Evolutionary conservation across 2,329 filamentous ascomycete genomes (phyloP).

Genomic region (Penicillium capsulatum): DNA sequence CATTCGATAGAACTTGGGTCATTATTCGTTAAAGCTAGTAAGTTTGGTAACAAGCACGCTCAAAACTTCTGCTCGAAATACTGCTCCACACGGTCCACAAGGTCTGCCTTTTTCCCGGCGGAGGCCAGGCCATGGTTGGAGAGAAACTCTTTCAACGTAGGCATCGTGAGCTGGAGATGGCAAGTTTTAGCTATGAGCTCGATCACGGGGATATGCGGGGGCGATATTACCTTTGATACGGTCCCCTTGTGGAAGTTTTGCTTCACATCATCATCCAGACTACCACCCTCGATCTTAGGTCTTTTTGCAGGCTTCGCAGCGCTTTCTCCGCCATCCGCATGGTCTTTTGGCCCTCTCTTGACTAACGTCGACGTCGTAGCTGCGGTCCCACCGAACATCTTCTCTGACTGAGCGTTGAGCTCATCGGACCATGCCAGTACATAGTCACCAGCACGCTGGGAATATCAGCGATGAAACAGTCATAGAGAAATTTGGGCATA

Average conservation of each 20-base stretch:
- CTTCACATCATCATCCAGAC: constrained; percentile 39
- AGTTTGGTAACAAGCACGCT: neutral
- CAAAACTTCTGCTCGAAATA: constrained; percentile 44
- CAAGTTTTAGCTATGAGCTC: constrained; percentile 5
- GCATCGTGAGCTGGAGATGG: constrained; percentile 42
- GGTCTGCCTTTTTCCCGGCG: constrained; percentile 49
- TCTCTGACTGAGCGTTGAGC: constrained; percentile 57
- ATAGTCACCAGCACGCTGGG: constrained; percentile 67
- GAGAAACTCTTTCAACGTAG: constrained; percentile 47
- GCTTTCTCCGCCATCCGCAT: constrained; percentile 19
- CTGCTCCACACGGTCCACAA: constrained; percentile 49
- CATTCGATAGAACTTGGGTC: neutral
- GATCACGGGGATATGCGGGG: too few relatives aligned
- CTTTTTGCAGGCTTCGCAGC: constrained; percentile 41
- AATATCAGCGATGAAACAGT: neutral
- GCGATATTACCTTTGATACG: constrained; percentile 44
- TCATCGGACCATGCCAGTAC: constrained; percentile 71
- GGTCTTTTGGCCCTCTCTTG: constrained; percentile 43
- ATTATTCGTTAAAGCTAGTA: neutral
- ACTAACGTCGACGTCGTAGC: constrained; percentile 44
- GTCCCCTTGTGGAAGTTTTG: constrained; percentile 41
- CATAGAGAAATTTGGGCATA: neutral
- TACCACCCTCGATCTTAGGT: constrained; percentile 39
- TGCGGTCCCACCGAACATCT: constrained; percentile 35
- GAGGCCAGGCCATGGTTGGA: constrained; percentile 40